A percentile compares a stretch with the other conserved stretches of the same genome.
These are phyloP conservation scores for Exsudoporus frostii DNA, from an alignment of 768 basidiomycete species.

Conservation along the genomic window DNA sequence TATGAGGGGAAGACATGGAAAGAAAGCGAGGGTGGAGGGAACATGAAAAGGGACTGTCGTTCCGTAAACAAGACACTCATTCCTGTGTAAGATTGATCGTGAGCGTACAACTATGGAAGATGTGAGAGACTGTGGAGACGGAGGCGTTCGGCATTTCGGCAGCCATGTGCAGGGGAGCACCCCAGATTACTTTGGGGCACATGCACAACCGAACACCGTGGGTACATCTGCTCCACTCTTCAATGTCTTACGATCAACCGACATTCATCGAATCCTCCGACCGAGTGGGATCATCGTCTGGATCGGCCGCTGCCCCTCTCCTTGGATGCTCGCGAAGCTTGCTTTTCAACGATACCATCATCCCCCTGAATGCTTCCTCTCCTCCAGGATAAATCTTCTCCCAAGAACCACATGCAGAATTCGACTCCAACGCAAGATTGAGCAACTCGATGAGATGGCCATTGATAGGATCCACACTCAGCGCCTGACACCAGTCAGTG, in stretches of 20 bases:
- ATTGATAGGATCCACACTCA: slow-evolving; percentile 83
- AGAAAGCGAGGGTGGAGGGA: slow-evolving; percentile 16
- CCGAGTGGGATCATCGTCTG: slow-evolving; percentile 15
- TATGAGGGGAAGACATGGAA: slow-evolving; percentile 16
- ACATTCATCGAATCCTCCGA: slow-evolving; percentile 32
- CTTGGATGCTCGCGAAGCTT: slow-evolving; percentile 26
- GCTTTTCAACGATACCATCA: slow-evolving; percentile 32
- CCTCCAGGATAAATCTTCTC: slow-evolving; percentile 35
- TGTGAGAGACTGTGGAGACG: slow-evolving; percentile 36
- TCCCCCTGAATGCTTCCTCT: slow-evolving; percentile 31
- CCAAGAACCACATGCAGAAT: slow-evolving; percentile 31
- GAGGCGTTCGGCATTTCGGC: slow-evolving; percentile 34
- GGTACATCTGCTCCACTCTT: slow-evolving; percentile 24
- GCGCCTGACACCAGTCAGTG: slow-evolving; percentile 43
- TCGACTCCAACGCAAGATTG: slow-evolving; percentile 71
- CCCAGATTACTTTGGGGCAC: slow-evolving; percentile 25
- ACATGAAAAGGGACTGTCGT: slow-evolving; percentile 22
- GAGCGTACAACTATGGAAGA: slow-evolving; percentile 25
- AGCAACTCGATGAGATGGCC: slow-evolving; percentile 76
- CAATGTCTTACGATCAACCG: slow-evolving; percentile 20
- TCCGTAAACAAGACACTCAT: slow-evolving; percentile 31
- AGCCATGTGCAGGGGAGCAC: slow-evolving; percentile 22
- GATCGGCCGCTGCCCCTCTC: slow-evolving; percentile 15
- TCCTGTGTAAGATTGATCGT: slow-evolving; percentile 33
- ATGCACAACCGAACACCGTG: slow-evolving; percentile 21